These are phyloP conservation scores for Rhizopus sp. DNA, from an alignment of 371 early-diverging fungal genomes.

Conservation along the genomic window DNA sequence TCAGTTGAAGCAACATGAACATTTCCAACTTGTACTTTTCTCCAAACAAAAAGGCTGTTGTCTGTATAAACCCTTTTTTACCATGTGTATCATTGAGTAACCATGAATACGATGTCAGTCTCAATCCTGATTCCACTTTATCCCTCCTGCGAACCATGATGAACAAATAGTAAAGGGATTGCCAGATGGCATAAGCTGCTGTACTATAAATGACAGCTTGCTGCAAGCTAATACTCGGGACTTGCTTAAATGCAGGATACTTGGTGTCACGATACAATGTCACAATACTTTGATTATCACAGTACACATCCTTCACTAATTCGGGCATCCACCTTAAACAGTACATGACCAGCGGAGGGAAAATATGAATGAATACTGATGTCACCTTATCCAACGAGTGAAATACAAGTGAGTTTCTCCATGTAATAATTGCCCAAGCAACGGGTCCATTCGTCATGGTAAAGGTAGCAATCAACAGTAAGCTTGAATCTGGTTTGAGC, in stretches of 20 bases:
- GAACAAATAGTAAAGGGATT: constrained; percentile 64
- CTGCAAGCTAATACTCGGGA: constrained; percentile 31
- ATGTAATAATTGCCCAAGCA: constrained; percentile 72
- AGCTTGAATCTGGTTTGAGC: constrained; percentile 48
- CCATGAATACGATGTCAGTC: constrained; percentile 72
- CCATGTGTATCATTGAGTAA: constrained; percentile 58
- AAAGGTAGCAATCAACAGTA: constrained; percentile 57
- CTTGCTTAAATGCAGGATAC: constrained; percentile 44
- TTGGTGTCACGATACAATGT: constrained; percentile 33
- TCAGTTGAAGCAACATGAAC: constrained; percentile 68
- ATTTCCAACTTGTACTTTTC: constrained; percentile 57
- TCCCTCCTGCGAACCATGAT: constrained; percentile 61
- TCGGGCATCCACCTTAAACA: constrained; percentile 65
- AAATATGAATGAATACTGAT: constrained; percentile 71
- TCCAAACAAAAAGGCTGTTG: constrained; percentile 53
- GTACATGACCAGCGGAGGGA: constrained; percentile 66
- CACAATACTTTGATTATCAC: constrained; percentile 22
- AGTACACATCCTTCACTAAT: constrained; percentile 25
- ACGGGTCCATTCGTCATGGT: constrained; percentile 69
- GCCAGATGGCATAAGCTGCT: constrained; percentile 68
- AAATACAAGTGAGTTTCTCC: constrained; percentile 71
- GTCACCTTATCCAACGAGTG: constrained; percentile 77
- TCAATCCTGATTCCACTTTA: constrained; percentile 65
- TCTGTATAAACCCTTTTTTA: constrained; percentile 49
- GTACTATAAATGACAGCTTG: constrained; percentile 51